Evolutionary conservation across 768 basidiomycete genomes (phyloP).

Genomic region (Kwoniella europaea): DNA sequence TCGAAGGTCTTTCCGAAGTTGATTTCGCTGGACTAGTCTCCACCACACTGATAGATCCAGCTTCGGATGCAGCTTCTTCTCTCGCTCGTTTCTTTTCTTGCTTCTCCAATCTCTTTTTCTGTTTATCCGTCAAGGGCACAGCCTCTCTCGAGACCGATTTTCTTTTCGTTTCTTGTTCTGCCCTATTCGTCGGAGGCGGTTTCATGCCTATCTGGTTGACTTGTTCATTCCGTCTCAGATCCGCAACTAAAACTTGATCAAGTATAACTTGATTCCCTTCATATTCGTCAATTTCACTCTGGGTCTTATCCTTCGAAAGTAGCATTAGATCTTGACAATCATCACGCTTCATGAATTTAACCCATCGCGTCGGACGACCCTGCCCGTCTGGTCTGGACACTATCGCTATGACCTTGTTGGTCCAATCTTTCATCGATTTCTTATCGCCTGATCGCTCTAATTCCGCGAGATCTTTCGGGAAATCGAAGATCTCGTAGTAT

Average conservation of each 20-base stretch:
- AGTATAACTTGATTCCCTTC: not conserved
- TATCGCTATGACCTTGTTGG: not conserved
- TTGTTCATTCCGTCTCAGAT: not conserved
- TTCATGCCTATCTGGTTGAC: not conserved
- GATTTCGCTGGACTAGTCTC: not conserved
- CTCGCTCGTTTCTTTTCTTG: constrained; percentile 8
- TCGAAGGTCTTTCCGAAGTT: constrained; percentile 1
- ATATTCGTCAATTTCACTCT: constrained; percentile 1
- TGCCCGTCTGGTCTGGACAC: not conserved
- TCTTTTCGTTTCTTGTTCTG: not conserved
- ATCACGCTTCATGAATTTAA: not conserved
- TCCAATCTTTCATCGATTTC: constrained; percentile 4
- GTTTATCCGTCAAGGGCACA: not conserved
- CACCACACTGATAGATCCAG: not conserved
- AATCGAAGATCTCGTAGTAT: constrained; percentile 4
- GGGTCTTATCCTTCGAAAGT: constrained; percentile 4
- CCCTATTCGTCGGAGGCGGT: not conserved
- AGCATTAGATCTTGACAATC: not conserved
- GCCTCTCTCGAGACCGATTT: not conserved
- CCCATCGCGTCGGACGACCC: constrained; percentile 13
- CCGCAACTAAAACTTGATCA: not conserved
- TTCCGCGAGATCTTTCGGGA: not conserved
- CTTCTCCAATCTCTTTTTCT: constrained; percentile 10
- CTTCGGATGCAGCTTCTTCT: not conserved
- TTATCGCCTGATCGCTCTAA: not conserved